Percentiles rank a stretch among this genome's conserved stretches.
These are phyloP conservation scores for Populus ilicifolia DNA, from an alignment of 345 rosid species.

Conservation along the genomic window DNA sequence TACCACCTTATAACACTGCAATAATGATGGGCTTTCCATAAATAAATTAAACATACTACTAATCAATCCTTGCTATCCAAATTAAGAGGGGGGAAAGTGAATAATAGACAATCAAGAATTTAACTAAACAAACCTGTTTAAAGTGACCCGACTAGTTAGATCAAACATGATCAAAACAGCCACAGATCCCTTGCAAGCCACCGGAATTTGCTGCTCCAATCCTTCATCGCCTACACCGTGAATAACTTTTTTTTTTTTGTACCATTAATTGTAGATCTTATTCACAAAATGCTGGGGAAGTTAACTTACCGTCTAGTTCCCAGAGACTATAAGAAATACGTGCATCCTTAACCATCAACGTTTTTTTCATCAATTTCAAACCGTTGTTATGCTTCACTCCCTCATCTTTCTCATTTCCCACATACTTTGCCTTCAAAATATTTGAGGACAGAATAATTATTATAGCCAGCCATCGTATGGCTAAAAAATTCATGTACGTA, in stretches of 20 bases:
- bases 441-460: background rate
- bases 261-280: background rate
- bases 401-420: constrained; percentile 54
- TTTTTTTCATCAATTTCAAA: constrained; percentile 64
- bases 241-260: background rate
- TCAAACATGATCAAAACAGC: constrained; percentile 90
- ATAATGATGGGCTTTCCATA: background rate
- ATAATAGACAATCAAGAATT: background rate
- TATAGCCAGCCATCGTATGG: too few species aligned
- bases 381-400: constrained; percentile 39
- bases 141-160: constrained; percentile 77
- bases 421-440: constrained; percentile 58
- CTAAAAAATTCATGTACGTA: too few species aligned
- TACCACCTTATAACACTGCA: constrained; percentile 77
- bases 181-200: constrained; percentile 77
- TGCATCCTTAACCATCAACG: constrained; percentile 61
- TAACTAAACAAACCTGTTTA: constrained; percentile 42
- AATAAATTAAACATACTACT: background rate
- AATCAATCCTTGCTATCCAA: too few species aligned
- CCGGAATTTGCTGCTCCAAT: constrained; percentile 47
- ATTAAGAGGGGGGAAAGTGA: background rate
- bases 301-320: constrained; percentile 64
- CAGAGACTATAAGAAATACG: constrained; percentile 75
- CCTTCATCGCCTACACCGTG: constrained; percentile 47
- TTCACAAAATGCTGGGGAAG: background rate